Conservation (phyloP, 495 filamentous ascomycete species). For the Xylaria nigripes region DNA sequence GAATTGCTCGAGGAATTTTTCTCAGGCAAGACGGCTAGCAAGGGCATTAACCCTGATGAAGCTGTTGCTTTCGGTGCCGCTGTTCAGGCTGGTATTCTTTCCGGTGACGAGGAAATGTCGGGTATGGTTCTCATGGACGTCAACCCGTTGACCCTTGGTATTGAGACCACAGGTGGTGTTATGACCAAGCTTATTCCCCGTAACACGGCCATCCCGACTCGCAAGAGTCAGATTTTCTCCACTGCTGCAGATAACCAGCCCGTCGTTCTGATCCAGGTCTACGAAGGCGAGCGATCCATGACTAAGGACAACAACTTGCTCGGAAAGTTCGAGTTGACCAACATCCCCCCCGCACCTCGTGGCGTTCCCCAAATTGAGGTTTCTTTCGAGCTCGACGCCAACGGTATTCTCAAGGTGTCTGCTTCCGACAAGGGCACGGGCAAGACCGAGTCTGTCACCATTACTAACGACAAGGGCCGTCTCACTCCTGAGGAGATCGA, state of each 20-base stretch:
- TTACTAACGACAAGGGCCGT: slow-evolving; percentile 98
- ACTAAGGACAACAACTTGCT: slow-evolving; percentile 95
- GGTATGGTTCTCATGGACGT: slow-evolving; percentile 93
- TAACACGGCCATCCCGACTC: slow-evolving; percentile 91
- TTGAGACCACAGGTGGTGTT: slow-evolving; percentile 95
- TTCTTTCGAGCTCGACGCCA: slow-evolving; percentile 94
- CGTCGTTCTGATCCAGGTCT: slow-evolving; percentile 95
- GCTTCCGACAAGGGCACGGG: slow-evolving; percentile 95
- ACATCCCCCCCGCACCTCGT: slow-evolving; percentile 88
- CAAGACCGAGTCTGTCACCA: slow-evolving; percentile 92
- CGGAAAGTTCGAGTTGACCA: slow-evolving; percentile 95
- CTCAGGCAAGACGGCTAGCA: slow-evolving; percentile 86
- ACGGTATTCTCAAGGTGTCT: slow-evolving; percentile 93
- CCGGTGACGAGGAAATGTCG: slow-evolving; percentile 70
- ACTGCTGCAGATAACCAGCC: slow-evolving; percentile 98
- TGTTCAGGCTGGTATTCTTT: slow-evolving; percentile 92
- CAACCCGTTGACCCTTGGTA: slow-evolving; percentile 95
- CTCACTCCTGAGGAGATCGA: slow-evolving; percentile 94
- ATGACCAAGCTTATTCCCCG: slow-evolving; percentile 97
- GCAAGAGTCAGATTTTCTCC: slow-evolving; percentile 97
- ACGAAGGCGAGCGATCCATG: slow-evolving; percentile 91
- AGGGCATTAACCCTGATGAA: slow-evolving; percentile 98
- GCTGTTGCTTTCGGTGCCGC: slow-evolving; percentile 96
- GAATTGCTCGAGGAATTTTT: slow-evolving; percentile 94
- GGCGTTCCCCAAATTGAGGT: slow-evolving; percentile 98